Evolutionary conservation across 345 rosid species (phyloP), one percentile per base, ranked within the genome.

Genomic region (Arabidopsis arenosa): DNA sequence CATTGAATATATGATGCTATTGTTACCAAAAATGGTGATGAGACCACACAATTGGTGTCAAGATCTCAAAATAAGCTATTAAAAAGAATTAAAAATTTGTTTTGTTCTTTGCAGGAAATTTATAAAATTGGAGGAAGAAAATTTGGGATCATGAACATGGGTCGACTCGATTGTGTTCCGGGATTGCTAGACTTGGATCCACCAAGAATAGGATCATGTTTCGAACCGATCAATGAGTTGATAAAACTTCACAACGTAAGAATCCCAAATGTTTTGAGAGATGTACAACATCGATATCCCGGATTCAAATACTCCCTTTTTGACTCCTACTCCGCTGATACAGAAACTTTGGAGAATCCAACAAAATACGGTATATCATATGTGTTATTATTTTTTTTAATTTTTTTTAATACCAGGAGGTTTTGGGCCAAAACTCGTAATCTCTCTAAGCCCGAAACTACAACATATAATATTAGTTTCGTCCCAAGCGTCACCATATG

Each of bases 281-380:
- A 66, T 54, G 55, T 90, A 9, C 78, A 83, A 54, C 76, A 69
- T 53, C 54, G 84, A 70, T 71, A 86, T 13, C 75, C 63, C 4
- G 90, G 88, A 5, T 90, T 93, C 84, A 84, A 76, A 56, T 86
- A 83, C 72, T 85, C 93, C 5, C 81, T 90, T 51, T 89, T 80
- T 47, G 91, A 86, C 73, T 15, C 84, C 47, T 48, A 83, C 48
- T 21, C 48, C 61, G 59, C 73, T 28, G 76, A 85, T 41, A 77
- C 72, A 23, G 47, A 74, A 30, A 83, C 81, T 74, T 84, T 84
- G 83, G 63, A 74, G 7, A 82, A 87, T 58, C 93, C 97, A 21
- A 78, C 75, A 41, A 85, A 73, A 72, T 87, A 85, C 66, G 96
- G 97, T 91, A 84, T 21, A 1, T n/a, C 11, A 41, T 26, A 10